These are phyloP conservation scores for Pyronema domesticum DNA, from an alignment of 495 filamentous ascomycete genomes.

Conservation along the genomic window DNA sequence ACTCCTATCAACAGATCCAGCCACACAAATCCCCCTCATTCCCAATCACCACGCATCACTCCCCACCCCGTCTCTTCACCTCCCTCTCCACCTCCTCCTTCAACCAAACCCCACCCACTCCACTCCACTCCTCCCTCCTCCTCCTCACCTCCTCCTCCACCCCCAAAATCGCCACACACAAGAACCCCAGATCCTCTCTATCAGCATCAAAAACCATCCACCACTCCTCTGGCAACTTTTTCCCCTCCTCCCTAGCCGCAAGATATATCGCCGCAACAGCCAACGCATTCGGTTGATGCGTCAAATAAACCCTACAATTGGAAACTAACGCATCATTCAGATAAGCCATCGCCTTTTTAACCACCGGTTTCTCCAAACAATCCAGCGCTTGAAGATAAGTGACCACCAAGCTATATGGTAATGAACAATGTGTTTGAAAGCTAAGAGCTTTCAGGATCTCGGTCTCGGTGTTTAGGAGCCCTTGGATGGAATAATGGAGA, in stretches of 20 bases:
- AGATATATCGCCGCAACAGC: slow-evolving; percentile 82
- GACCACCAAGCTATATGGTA: slow-evolving; percentile 74
- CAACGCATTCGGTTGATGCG: slow-evolving; percentile 70
- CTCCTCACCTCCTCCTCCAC: slow-evolving; percentile 49
- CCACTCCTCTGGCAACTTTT: slow-evolving; percentile 68
- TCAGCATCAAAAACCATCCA: slow-evolving; percentile 99
- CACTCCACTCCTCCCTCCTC: slow-evolving; percentile 30
- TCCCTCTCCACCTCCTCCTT: slow-evolving; percentile 3
- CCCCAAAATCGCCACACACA: slow-evolving; percentile 75
- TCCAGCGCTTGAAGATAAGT: slow-evolving; percentile 86
- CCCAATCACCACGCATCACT: background rate
- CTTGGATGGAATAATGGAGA: slow-evolving; percentile 44
- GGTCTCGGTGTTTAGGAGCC: slow-evolving; percentile 52
- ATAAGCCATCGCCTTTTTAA: slow-evolving; percentile 48
- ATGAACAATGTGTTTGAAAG: slow-evolving; percentile 65
- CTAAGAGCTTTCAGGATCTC: slow-evolving; percentile 54
- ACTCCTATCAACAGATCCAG: too few relatives aligned
- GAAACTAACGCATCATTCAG: slow-evolving; percentile 70
- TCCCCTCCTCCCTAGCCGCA: slow-evolving; percentile 57
- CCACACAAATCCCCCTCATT: background rate
- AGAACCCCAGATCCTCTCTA: slow-evolving; percentile 80
- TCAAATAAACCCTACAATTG: slow-evolving; percentile 77
- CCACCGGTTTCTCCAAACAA: slow-evolving; percentile 33
- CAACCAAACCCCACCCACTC: slow-evolving; percentile 23
- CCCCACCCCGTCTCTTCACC: slow-evolving; percentile 7